Evolutionary conservation across 495 filamentous ascomycete genomes (phyloP).

Genomic region (Neurospora cerealis): DNA sequence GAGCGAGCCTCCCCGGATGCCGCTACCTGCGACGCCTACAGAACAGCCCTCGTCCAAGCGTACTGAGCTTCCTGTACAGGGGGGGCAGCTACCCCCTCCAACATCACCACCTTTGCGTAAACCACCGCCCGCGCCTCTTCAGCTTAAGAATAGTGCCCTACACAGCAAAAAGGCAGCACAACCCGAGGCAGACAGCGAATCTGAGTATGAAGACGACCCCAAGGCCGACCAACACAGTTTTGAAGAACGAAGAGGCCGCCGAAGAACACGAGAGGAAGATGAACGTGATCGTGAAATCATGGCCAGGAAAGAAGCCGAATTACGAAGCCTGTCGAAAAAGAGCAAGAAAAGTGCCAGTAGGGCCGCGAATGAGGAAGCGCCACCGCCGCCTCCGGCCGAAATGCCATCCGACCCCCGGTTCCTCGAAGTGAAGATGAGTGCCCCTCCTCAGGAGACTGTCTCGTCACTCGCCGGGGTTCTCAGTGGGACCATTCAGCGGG

Average conservation of each 20-base stretch:
- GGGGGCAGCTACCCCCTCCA: constrained; percentile 31
- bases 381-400: constrained; percentile 6
- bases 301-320: constrained; percentile 51
- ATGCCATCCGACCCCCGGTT: constrained; percentile 25
- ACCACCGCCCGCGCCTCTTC: constrained; percentile 73
- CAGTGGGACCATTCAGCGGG: constrained; percentile 16
- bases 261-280: constrained; percentile 82
- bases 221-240: constrained; percentile 51
- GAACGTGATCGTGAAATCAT: constrained; percentile 66
- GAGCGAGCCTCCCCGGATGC: constrained; percentile 33
- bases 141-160: constrained; percentile 42
- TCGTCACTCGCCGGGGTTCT: constrained; percentile 42
- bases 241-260: constrained; percentile 58
- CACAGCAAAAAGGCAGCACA: constrained; percentile 32
- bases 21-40: constrained; percentile 30
- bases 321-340: constrained; percentile 56
- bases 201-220: constrained; percentile 73
- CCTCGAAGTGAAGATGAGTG: constrained; percentile 15
- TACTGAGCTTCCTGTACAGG: neutral
- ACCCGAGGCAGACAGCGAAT: constrained; percentile 56
- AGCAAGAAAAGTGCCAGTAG: constrained; percentile 43
- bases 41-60: constrained; percentile 22
- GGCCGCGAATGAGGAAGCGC: constrained; percentile 23
- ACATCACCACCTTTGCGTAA: constrained; percentile 57
- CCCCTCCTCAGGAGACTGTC: constrained; percentile 15